Base-by-base conservation (phyloP, 805 yeast species). In the Teunomyces funiuensis region DNA sequence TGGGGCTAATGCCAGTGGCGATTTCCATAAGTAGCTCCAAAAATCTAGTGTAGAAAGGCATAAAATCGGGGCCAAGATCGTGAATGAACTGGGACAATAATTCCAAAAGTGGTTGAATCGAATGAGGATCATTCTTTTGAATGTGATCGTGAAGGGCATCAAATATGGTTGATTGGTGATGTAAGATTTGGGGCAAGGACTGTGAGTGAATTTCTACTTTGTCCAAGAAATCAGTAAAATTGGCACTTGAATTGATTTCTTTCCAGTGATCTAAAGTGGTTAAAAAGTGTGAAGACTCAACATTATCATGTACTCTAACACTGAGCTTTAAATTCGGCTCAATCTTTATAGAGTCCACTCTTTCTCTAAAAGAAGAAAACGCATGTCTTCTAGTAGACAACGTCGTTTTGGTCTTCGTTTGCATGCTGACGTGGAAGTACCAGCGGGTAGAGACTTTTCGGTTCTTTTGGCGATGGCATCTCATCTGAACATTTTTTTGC, bases 31-130 rank as follows among this genome's bases (percentile, higher is more conserved):
- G 70, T 17, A 76, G 51, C 0, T 54, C 49, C 36, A 91, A 63
- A 0, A 88, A 64, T 18, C 63, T 58, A 2, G 66, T 66, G 55
- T 88, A 89, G 54, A 69, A 88, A 6, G 77, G 78, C 69, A 88
- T 75, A 55, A 90, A 93, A 51, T 91, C 98, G 2, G 91, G 83
- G 7, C 97, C 97, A 47, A 91, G 66, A 66, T 91, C 99, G 53
- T 88, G 97, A 29, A 89, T 82, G 52, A 93, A 84, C 55, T 89
- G 95, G 0, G 96, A 78, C 17, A 89, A 60, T 40, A 68, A 58
- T 57, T 93, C 99, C 38, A 88, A 62, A 20, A 88, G 57, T 3
- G 98, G 91, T 59, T 89, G 93, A 33, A 86, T 65, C 1, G 96
- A 80, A 42, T 83, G 68, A 16, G 73, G 72, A 57, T 93, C 96